phyloP scores from a whole-genome alignment of 257 asterid species.

The Echium plantagineum region DNA sequence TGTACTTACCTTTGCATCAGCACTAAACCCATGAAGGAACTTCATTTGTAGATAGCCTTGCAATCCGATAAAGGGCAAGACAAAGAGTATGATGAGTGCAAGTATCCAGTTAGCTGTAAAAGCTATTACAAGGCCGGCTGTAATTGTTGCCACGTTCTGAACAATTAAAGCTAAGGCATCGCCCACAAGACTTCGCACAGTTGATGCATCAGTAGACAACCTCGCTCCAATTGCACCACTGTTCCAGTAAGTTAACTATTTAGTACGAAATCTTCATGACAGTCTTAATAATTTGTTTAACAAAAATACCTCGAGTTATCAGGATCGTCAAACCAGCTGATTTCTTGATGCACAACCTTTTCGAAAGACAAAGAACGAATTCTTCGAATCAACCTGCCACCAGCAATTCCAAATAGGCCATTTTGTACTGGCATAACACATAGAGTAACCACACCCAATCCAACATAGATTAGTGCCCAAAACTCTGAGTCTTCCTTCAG shows the following conservation, averaged over 20 bases:
- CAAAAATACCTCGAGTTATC: constrained; percentile 60
- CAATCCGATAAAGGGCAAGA: constrained; percentile 52
- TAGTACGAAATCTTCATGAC: neutral
- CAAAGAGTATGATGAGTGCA: constrained; percentile 40
- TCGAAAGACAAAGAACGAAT: constrained; percentile 56
- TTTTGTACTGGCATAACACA: constrained; percentile 46
- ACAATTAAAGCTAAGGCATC: constrained; percentile 68
- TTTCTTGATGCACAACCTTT: constrained; percentile 73
- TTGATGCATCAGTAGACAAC: constrained; percentile 64
- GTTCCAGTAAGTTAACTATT: constrained; percentile 8
- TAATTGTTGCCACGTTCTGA: constrained; percentile 54
- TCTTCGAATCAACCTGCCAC: constrained; percentile 56
- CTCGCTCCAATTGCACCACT: constrained; percentile 90
- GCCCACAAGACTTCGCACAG: constrained; percentile 58
- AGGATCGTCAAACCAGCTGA: constrained; percentile 86
- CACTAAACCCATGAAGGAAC: constrained; percentile 44
- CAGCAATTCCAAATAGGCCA: constrained; percentile 66
- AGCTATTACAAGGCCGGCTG: constrained; percentile 52
- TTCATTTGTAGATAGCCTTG: constrained; percentile 62
- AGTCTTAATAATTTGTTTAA: neutral
- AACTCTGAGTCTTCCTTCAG: constrained; percentile 35
- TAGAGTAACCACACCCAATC: constrained; percentile 27
- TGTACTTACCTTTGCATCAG: constrained; percentile 57
- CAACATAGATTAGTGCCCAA: constrained; percentile 49
- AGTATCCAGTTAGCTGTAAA: constrained; percentile 69